A percentile compares a stretch with the other conserved stretches of the same genome.
Evolutionary conservation across 163 green algal genomes (phyloP).

Genomic region (Chloromonas sp.): DNA sequence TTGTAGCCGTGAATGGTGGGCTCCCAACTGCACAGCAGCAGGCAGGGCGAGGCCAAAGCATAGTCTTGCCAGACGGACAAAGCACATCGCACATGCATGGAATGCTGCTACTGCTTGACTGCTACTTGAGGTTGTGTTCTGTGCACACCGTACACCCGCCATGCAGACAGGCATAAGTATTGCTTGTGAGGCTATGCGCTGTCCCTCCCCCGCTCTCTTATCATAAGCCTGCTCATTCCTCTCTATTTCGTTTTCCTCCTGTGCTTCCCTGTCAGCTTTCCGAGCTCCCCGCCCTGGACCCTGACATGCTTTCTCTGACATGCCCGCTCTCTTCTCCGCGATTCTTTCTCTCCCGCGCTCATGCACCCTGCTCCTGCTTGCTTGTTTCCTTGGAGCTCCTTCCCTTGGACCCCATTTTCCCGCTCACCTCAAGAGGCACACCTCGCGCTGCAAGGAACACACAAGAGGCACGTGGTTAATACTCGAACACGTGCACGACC

Average conservation of each 20-base stretch:
- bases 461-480: neutral
- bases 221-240: no score
- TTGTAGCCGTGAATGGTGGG: neutral
- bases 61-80: neutral
- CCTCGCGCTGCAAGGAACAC: neutral
- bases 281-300: neutral
- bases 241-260: neutral
- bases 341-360: neutral
- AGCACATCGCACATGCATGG: neutral
- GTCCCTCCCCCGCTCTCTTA: no score
- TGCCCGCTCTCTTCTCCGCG: neutral
- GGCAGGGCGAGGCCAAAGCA: neutral
- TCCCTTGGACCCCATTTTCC: neutral
- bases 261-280: neutral
- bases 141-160: neutral
- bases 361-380: neutral
- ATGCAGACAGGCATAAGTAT: neutral
- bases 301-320: neutral
- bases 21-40: constrained; percentile 5
- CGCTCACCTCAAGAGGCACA: constrained; percentile 9
- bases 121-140: neutral
- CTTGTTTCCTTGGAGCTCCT: neutral
- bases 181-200: neutral
- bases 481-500: neutral
- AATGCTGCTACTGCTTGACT: neutral